Evolutionary conservation across 345 rosid species (phyloP).

Genomic region (Nephelium lappaceum): DNA sequence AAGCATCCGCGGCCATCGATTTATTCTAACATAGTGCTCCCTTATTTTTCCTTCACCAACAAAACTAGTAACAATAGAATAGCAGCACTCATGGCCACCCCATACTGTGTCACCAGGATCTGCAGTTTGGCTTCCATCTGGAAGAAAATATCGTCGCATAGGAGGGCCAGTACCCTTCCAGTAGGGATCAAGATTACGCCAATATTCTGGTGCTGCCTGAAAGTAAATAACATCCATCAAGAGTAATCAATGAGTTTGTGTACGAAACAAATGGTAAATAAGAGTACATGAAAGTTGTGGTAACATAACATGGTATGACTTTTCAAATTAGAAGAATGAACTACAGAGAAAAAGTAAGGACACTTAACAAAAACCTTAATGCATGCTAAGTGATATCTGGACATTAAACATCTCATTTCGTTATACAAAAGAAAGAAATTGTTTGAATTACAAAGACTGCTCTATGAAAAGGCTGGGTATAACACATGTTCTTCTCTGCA

Average conservation of each 20-base stretch:
- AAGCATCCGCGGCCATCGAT: slow-evolving; percentile 50
- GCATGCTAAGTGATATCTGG: not conserved
- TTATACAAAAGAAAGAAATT: not conserved
- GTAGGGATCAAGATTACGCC: slow-evolving; percentile 63
- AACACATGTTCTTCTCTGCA: not conserved
- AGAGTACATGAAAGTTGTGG: not conserved
- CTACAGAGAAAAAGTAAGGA: not conserved
- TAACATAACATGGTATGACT: not conserved
- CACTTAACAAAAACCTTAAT: not conserved
- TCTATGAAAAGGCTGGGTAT: not conserved
- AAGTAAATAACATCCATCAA: slow-evolving; percentile 5
- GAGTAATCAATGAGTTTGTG: not conserved
- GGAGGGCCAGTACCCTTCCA: slow-evolving; percentile 53
- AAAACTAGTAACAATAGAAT: slow-evolving; percentile 44
- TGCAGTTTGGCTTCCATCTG: slow-evolving; percentile 66
- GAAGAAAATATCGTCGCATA: slow-evolving; percentile 62
- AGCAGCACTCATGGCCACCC: slow-evolving; percentile 74
- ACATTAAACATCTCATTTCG: not conserved
- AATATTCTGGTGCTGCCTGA: slow-evolving; percentile 60
- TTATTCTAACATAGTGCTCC: slow-evolving; percentile 63
- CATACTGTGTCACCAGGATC: slow-evolving; percentile 59
- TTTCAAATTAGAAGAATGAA: not conserved
- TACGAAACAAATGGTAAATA: not conserved
- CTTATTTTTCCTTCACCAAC: slow-evolving; percentile 48
- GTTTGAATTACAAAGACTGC: not conserved